Evolutionary conservation across 257 asterid species (phyloP), one percentile per base, ranked within the genome.

Genomic region (Plantago elongata): DNA sequence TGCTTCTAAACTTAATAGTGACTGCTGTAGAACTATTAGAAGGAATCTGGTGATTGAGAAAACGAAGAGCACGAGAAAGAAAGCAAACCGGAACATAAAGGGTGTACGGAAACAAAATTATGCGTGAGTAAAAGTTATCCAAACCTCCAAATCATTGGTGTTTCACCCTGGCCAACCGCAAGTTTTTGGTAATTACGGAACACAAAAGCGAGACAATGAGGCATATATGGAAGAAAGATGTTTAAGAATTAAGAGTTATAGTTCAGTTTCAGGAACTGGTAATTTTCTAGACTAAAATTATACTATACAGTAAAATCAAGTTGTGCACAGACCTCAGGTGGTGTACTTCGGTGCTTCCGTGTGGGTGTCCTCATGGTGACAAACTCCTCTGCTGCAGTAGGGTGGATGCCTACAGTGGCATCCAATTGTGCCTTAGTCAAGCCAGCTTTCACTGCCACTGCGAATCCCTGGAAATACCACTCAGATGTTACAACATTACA

Each of bases 321-420:
- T 52, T 52, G 14, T 14, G 18, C 55, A 64, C 76, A 51, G 68
- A 91, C 98, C 92, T 88, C 95, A 7, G 81, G 56, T 11, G 80
- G 67, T 63, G 80, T 69, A 68, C 77, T 81, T 62, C 96, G 90
- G 69, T 86, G 45, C 75, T 83, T 84, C 67, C 96, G 79, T 22
- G 95, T 75, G 47, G 99, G 97, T 37, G 89, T 76, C 73, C 99
- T 82, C 99, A 92, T 92, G 56, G 99, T 92, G 64, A 92, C 99
- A 61, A 92, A 65, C 81, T 92, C 99, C 81, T 92, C 99, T 16
- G 99, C 90, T 60, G 99, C 77, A 63, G 99, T 92, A 30, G 99
- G 99, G 70, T 92, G 99, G 69, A 92, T 69, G 47, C 97, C 99
- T 51, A 92, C 83, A 0, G 97, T 89, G 63, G 89, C 71, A 89